These are phyloP conservation scores for Escovopsis weberi DNA, from an alignment of 2,329 filamentous ascomycete species.

Conservation along the genomic window DNA sequence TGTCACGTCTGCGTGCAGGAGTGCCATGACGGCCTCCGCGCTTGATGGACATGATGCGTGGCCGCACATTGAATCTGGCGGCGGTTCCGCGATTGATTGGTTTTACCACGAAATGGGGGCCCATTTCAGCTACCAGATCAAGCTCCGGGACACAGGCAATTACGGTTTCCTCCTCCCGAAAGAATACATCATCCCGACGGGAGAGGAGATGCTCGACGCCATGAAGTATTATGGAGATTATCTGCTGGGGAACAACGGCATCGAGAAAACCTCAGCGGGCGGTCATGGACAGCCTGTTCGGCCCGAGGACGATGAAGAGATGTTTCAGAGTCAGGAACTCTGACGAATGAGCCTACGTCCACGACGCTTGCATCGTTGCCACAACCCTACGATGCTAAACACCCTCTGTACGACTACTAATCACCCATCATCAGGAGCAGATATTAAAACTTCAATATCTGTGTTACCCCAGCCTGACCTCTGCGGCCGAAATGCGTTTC, in stretches of 20 bases:
- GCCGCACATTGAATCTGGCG: constrained; percentile 52
- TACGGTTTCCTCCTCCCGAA: constrained; percentile 86
- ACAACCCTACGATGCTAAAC: not conserved
- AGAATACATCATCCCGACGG: constrained; percentile 77
- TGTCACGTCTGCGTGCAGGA: constrained; percentile 76
- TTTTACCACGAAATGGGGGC: constrained; percentile 82
- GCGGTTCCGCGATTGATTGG: constrained; percentile 84
- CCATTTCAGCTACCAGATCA: constrained; percentile 83
- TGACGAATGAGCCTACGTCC: constrained; percentile 14
- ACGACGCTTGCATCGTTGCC: constrained; percentile 6
- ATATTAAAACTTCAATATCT: no score
- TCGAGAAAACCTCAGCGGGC: constrained; percentile 28
- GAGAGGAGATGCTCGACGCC: constrained; percentile 73
- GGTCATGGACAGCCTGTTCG: constrained; percentile 11
- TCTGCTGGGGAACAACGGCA: constrained; percentile 54
- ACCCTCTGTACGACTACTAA: not conserved
- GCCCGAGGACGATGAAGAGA: constrained; percentile 6
- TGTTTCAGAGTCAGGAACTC: constrained; percentile 14
- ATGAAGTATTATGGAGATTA: constrained; percentile 76
- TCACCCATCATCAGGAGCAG: not conserved
- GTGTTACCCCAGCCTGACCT: no score
- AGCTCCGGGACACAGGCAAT: constrained; percentile 80
- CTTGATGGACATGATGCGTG: constrained; percentile 9
- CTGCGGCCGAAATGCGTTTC: no score
- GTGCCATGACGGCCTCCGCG: constrained; percentile 37